A percentile compares a stretch with the other conserved stretches of the same genome.
phyloP scores from a whole-genome alignment of 345 rosid species.

The Crucihimalaya himalaica region DNA sequence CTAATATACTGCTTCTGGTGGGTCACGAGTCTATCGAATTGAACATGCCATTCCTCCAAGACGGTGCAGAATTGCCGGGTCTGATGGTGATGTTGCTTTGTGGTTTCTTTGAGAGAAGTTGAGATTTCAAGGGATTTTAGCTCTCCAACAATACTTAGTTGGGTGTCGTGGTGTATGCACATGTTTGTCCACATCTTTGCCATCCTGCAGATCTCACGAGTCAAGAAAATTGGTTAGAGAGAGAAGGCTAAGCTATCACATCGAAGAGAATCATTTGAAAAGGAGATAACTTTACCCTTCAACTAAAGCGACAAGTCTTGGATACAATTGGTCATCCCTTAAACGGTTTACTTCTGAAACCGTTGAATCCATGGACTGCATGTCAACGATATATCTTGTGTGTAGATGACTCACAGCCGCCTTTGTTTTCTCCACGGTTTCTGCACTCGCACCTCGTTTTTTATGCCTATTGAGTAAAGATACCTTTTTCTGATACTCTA shows the following conservation, averaged over 20 bases:
- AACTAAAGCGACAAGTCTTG: slow-evolving; percentile 72
- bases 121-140: slow-evolving; percentile 66
- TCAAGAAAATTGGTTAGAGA: not conserved
- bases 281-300: slow-evolving; percentile 61
- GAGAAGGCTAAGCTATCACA: not conserved
- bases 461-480: slow-evolving; percentile 72
- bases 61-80: slow-evolving; percentile 65
- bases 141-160: slow-evolving; percentile 61
- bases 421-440: slow-evolving; percentile 89
- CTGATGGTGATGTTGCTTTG: slow-evolving; percentile 70
- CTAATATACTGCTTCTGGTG: slow-evolving; percentile 81
- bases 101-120: slow-evolving; percentile 67
- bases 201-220: slow-evolving; percentile 56
- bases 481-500: slow-evolving; percentile 86
- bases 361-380: slow-evolving; percentile 98
- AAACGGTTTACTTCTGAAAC: slow-evolving; percentile 84
- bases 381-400: slow-evolving; percentile 90
- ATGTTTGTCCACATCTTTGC: slow-evolving; percentile 85
- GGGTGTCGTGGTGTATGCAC: slow-evolving; percentile 69
- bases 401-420: slow-evolving; percentile 93
- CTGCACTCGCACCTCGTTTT: slow-evolving; percentile 70
- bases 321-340: slow-evolving; percentile 86
- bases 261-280: not conserved
- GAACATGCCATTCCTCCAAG: slow-evolving; percentile 69
- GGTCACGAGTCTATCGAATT: slow-evolving; percentile 67